A percentile compares a stretch with the other conserved stretches of the same genome.
Conservation (phyloP, 345 rosid species). For the Syzygium jambos region DNA sequence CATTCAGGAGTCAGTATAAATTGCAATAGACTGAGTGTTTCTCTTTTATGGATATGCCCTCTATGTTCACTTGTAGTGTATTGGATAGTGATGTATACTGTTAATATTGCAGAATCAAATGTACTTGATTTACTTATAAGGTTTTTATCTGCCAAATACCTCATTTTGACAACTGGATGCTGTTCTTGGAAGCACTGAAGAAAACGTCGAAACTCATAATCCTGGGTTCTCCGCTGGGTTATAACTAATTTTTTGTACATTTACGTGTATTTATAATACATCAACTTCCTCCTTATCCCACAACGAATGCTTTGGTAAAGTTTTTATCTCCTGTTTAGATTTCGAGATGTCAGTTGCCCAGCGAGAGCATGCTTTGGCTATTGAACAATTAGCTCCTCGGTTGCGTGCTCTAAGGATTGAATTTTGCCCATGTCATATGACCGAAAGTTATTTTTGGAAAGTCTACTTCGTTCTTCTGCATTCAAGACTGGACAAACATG, state of each 20-base stretch:
- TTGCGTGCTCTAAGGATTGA: constrained; percentile 80
- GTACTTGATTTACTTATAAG: background rate
- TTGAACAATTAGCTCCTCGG: constrained; percentile 64
- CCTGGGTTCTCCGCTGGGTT: background rate
- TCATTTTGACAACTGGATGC: background rate
- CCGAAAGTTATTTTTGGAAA: constrained; percentile 87
- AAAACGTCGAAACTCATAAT: background rate
- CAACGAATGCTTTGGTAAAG: background rate
- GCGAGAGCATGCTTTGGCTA: constrained; percentile 64
- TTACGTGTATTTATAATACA: background rate
- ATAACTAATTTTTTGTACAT: background rate
- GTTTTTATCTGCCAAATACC: background rate
- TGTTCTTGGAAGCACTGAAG: background rate
- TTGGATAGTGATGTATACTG: background rate
- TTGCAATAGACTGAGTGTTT: background rate
- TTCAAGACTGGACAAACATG: constrained; percentile 72
- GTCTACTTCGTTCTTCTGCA: constrained; percentile 95
- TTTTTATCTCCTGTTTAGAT: constrained; percentile 22
- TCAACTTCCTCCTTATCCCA: background rate
- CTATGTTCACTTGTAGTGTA: background rate
- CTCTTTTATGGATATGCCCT: background rate
- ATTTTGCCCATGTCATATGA: constrained; percentile 88
- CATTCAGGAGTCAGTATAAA: background rate
- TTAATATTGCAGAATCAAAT: background rate
- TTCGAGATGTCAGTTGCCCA: constrained; percentile 82